A percentile compares a stretch with the other conserved stretches of the same genome.
Evolutionary conservation across 2,329 filamentous ascomycete genomes (phyloP).

Genomic region (Hypocreales sp.): DNA sequence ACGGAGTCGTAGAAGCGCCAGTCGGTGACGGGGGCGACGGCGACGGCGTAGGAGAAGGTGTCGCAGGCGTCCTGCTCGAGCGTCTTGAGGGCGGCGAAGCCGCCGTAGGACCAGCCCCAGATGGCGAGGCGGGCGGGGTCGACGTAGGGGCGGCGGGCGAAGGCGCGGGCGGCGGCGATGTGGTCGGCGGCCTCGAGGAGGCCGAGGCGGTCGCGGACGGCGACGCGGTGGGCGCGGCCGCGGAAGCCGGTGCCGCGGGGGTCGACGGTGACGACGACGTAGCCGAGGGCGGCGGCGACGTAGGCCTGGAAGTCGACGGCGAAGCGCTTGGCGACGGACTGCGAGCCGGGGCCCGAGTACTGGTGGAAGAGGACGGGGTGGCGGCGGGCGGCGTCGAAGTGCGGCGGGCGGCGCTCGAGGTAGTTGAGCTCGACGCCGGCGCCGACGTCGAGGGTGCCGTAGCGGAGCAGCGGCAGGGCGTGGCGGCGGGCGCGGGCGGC

Average conservation of each 20-base stretch:
- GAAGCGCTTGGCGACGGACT: slow-evolving; percentile 70
- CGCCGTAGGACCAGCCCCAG: slow-evolving; percentile 98
- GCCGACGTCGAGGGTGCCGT: slow-evolving; percentile 66
- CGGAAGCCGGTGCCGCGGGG: slow-evolving; percentile 84
- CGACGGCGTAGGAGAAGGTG: slow-evolving; percentile 95
- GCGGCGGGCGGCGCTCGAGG: slow-evolving; percentile 75
- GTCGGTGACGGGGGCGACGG: slow-evolving; percentile 95
- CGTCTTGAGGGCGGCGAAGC: slow-evolving; percentile 89
- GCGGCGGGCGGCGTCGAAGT: slow-evolving; percentile 69
- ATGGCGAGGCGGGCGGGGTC: slow-evolving; percentile 74
- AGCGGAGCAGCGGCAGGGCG: slow-evolving; percentile 70
- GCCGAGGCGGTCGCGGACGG: slow-evolving; percentile 72
- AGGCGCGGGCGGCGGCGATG: slow-evolving; percentile 76
- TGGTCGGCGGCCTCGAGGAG: slow-evolving; percentile 78
- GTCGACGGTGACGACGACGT: slow-evolving; percentile 89
- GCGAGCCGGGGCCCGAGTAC: slow-evolving; percentile 90
- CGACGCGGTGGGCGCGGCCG: slow-evolving; percentile 68
- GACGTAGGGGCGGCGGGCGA: slow-evolving; percentile 68
- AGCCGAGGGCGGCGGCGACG: slow-evolving; percentile 70
- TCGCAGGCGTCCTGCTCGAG: slow-evolving; percentile 78
- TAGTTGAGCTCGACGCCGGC: slow-evolving; percentile 58
- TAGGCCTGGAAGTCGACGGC: slow-evolving; percentile 81
- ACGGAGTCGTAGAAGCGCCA: slow-evolving; percentile 93
- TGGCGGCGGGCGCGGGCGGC: slow-evolving; percentile 55
- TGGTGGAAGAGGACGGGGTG: slow-evolving; percentile 93